Evolutionary conservation across 2,329 filamentous ascomycete genomes (phyloP), one percentile per base, ranked within the genome.

Genomic region (Botrytis paeoniae): DNA sequence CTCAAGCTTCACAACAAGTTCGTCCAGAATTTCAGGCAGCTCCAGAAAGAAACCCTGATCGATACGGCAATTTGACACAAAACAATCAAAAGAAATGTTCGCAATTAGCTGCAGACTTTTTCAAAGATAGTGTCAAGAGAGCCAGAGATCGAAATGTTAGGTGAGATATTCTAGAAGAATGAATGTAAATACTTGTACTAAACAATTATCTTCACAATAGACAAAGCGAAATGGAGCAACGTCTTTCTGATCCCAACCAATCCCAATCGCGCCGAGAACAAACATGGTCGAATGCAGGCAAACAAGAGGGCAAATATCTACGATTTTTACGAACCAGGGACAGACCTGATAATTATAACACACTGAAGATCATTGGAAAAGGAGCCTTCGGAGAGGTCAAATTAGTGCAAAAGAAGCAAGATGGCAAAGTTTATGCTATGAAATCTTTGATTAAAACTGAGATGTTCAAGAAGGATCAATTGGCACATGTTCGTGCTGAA

Each of bases 401-500:
- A 85, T 88, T 99, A 75, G 96, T 99, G 73, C 95, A 97, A 85
- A 93, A 97, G 85, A 97, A 95, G 87, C 91, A 93, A 70, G 96
- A 98, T 80, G 94, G 93, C 83, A 97, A 97, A 84, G 95, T 99
- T 76, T 99, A 98, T 80, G 96, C 96, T 74, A 92, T 99, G 86
- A 99, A 99, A 86, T 98, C 95, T 63, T 87, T 99, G 78, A 94
- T 99, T 83, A 99, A 99, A 87, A 94, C 94, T 66, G 96, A 99
- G 84, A 99, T 99, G 96, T 98, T 98, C 86, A 98, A 97, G 85
- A 98, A 97, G 84, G 96, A 99, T 81, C 96, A 99, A 83, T 86
- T 99, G 75, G 96, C 96, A 29, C 96, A 99, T 84, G 96, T 99
- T 74, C 94, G 97, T 76, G 95, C 96, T 70, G 96, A 99, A 85